phyloP scores from a whole-genome alignment of 345 rosid genomes.

The Lepidium aucheri region DNA sequence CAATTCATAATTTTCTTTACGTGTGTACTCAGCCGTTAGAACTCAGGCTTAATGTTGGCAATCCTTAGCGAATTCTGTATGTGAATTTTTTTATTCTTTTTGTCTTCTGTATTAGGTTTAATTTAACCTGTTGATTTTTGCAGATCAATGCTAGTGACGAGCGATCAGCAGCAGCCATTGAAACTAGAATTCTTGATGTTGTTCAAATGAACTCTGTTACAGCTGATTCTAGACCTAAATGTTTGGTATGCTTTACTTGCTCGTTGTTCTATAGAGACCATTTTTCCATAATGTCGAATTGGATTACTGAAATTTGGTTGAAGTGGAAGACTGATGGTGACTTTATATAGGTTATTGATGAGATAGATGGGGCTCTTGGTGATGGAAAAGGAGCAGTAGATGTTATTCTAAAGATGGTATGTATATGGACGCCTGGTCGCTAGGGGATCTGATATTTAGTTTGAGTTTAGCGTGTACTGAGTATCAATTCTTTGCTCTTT shows the following conservation, averaged over 20 bases:
- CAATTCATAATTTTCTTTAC: neutral
- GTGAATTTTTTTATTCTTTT: neutral
- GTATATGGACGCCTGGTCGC: conserved; percentile 4
- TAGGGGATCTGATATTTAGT: neutral
- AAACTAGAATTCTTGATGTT: conserved; percentile 88
- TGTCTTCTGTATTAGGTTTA: neutral
- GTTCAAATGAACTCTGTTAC: conserved; percentile 97
- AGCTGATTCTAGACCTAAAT: conserved; percentile 84
- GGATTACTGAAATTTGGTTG: neutral
- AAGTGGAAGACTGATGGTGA: conserved; percentile 5
- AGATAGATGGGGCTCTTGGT: conserved; percentile 97
- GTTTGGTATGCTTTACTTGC: conserved; percentile 51
- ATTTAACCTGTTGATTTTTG: conserved; percentile 17
- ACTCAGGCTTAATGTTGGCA: neutral
- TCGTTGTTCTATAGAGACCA: neutral
- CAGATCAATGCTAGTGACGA: conserved; percentile 98
- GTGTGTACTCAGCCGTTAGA: neutral
- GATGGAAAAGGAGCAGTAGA: conserved; percentile 99
- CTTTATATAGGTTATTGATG: conserved; percentile 79
- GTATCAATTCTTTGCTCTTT: neutral
- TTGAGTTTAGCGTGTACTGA: neutral
- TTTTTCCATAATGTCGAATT: neutral
- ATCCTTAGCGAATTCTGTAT: neutral
- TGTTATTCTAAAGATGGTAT: conserved; percentile 87
- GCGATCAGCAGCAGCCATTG: conserved; percentile 74